Evolutionary conservation across 768 basidiomycete species (phyloP).

Genomic region (Leucogyrophana mollusca): DNA sequence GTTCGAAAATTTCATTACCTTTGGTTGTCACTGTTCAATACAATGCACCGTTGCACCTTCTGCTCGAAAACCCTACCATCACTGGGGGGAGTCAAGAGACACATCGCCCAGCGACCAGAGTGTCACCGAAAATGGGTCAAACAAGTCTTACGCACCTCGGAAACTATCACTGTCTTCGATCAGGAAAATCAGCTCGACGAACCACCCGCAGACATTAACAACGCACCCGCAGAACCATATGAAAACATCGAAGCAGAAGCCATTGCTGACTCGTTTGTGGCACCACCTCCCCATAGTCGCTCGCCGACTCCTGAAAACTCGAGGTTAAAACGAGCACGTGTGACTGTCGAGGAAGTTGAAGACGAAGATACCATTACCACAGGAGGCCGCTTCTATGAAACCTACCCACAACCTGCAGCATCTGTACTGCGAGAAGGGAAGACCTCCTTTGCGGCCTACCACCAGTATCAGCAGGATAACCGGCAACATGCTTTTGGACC

Average conservation of each 20-base stretch:
- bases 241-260: not conserved
- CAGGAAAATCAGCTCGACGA: no score
- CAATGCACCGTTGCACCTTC: not conserved
- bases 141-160: no score
- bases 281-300: no score
- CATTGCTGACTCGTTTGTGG: no score
- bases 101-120: constrained; percentile 1
- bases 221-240: not conserved
- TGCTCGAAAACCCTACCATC: constrained; percentile 3
- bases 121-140: constrained; percentile 2
- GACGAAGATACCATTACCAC: not conserved
- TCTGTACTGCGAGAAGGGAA: not conserved
- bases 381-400: not conserved
- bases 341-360: not conserved
- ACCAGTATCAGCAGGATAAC: not conserved
- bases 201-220: no score
- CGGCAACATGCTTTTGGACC: constrained; percentile 13
- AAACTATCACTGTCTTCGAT: no score
- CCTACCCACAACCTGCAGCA: not conserved
- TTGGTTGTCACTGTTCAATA: no score
- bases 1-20: not conserved
- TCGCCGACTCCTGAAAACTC: no score
- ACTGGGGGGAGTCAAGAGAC: constrained; percentile 1
- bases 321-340: not conserved
- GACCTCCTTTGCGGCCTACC: not conserved